These are phyloP conservation scores for Phytophthora melonis DNA, from an alignment of 352 stramenopile species.

Conservation along the genomic window DNA sequence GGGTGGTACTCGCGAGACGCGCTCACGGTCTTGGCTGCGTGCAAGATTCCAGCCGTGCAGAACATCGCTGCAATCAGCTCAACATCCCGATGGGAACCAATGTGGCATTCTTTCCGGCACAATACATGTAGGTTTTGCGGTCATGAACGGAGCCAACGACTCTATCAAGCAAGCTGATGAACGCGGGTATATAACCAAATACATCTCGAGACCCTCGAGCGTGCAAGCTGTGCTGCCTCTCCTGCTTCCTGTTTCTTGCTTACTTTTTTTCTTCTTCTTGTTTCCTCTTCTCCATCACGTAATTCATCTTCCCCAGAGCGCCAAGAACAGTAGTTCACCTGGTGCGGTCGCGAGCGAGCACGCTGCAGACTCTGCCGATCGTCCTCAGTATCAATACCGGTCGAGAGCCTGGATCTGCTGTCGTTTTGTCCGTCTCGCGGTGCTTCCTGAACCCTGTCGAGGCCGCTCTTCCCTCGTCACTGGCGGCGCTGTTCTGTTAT, in stretches of 20 bases:
- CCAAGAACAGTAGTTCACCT: constrained; percentile 1
- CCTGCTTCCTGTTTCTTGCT: constrained; percentile 14
- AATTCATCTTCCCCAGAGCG: constrained; percentile 18
- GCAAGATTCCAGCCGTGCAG: constrained; percentile 58
- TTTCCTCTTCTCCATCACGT: constrained; percentile 10
- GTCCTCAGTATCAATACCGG: background rate
- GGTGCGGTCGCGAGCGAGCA: background rate
- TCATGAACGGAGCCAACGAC: background rate
- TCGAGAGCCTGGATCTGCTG: background rate
- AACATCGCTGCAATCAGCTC: constrained; percentile 62
- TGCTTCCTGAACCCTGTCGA: constrained; percentile 9
- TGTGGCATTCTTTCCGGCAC: constrained; percentile 14
- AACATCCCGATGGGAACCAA: constrained; percentile 36
- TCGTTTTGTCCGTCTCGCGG: background rate
- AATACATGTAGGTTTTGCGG: too few relatives aligned
- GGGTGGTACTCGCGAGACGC: constrained; percentile 74
- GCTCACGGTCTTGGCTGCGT: constrained; percentile 55
- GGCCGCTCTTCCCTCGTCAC: constrained; percentile 3
- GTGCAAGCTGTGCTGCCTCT: constrained; percentile 32
- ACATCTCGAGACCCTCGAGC: constrained; percentile 40
- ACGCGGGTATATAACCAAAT: constrained; percentile 44
- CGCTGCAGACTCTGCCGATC: background rate
- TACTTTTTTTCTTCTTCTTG: constrained; percentile 18
- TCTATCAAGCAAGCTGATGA: constrained; percentile 26
- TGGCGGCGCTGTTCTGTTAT: constrained; percentile 27